These are phyloP conservation scores for Prototheca cutis DNA, from an alignment of 163 green algal species.

Conservation along the genomic window DNA sequence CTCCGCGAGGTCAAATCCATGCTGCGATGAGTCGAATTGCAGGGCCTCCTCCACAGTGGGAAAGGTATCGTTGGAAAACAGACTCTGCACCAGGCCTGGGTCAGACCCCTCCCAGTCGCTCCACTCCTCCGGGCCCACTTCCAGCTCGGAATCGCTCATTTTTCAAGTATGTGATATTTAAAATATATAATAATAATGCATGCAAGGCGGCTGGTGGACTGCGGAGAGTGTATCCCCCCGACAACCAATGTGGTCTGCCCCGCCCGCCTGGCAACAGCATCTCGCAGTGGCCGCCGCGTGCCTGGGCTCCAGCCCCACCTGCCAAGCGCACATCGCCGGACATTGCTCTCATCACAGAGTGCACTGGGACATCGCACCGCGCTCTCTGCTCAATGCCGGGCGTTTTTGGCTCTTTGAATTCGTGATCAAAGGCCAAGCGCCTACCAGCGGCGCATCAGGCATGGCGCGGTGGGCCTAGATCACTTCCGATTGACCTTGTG, in stretches of 20 bases:
- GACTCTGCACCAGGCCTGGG: constrained; percentile 24
- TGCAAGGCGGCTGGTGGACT: constrained; percentile 6
- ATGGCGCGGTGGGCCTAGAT: too few species aligned
- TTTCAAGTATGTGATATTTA: neutral
- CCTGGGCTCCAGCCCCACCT: too few species aligned
- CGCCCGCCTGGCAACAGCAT: too few species aligned
- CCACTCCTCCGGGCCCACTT: constrained; percentile 35
- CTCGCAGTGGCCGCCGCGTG: too few species aligned
- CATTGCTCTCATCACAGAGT: too few species aligned
- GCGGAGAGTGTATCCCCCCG: neutral
- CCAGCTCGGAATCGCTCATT: neutral
- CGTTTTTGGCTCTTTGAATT: too few species aligned
- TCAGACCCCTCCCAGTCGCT: constrained; percentile 51
- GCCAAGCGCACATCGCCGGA: too few species aligned
- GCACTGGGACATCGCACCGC: too few species aligned
- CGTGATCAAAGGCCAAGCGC: too few species aligned
- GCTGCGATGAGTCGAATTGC: constrained; percentile 34
- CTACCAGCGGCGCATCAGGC: too few species aligned
- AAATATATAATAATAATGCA: neutral
- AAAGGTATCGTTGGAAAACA: constrained; percentile 46
- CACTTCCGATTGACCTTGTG: too few species aligned
- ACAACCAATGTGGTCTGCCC: neutral
- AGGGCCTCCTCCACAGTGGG: constrained; percentile 47
- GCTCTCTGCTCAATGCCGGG: too few species aligned
- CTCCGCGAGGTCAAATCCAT: constrained; percentile 53